Evolutionary conservation across 1,284 basidiomycete species (phyloP).

Genomic region (Ustilago vetiveriae): DNA sequence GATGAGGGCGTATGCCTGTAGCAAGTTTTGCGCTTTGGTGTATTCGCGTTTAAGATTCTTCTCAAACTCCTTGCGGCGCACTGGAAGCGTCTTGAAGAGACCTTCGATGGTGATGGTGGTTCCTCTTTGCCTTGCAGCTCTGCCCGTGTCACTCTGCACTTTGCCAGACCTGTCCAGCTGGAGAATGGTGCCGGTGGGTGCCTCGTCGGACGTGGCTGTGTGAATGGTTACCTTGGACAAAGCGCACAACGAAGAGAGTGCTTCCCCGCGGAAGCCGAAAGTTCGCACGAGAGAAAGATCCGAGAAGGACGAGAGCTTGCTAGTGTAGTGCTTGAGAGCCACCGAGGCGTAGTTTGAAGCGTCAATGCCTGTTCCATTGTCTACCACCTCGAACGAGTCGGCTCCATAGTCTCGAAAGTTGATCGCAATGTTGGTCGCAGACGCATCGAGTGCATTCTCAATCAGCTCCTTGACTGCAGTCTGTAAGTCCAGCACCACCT

Average conservation of each 20-base stretch:
- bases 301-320: conserved; percentile 82
- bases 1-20: conserved; percentile 90
- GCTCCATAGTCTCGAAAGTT: conserved; percentile 89
- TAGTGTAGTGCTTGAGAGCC: conserved; percentile 93
- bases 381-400: conserved; percentile 85
- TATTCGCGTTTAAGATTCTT: conserved; percentile 90
- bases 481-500: conserved; percentile 93
- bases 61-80: conserved; percentile 90
- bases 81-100: conserved; percentile 84
- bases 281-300: conserved; percentile 81
- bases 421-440: conserved; percentile 86
- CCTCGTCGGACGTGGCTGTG: conserved; percentile 58
- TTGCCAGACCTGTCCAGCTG: conserved; percentile 49
- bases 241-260: conserved; percentile 89
- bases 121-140: conserved; percentile 81
- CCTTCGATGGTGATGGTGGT: conserved; percentile 82
- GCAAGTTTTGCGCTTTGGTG: conserved; percentile 80
- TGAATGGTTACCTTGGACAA: conserved; percentile 72
- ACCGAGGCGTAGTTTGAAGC: conserved; percentile 75
- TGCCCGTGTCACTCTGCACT: conserved; percentile 50
- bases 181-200: conserved; percentile 63
- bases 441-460: conserved; percentile 94
- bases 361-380: conserved; percentile 89
- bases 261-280: conserved; percentile 97
- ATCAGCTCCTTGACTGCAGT: conserved; percentile 93